Evolutionary conservation across 352 stramenopile species (phyloP).

Genomic region (Globisporangium echinulatum): DNA sequence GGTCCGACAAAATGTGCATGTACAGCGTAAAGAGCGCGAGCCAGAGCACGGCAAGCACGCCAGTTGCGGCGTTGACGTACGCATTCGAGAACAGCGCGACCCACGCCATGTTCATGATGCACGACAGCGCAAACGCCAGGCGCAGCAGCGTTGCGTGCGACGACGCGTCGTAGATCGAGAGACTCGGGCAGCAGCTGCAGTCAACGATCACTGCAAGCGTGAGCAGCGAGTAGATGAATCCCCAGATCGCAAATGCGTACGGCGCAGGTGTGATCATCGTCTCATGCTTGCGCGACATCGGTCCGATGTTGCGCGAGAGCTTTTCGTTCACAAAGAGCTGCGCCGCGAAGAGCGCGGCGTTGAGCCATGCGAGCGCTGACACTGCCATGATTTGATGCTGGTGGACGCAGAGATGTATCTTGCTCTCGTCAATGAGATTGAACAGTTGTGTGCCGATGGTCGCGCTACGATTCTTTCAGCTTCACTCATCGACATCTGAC

Average conservation of each 20-base stretch:
- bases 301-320: constrained; percentile 37
- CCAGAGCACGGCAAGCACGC: constrained; percentile 53
- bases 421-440: too few relatives aligned
- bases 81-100: constrained; percentile 63
- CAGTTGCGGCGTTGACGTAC: constrained; percentile 51
- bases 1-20: constrained; percentile 35
- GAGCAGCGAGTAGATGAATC: constrained; percentile 71
- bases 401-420: too few relatives aligned
- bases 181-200: constrained; percentile 54
- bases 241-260: constrained; percentile 78
- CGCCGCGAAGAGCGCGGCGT: constrained; percentile 53
- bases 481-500: too few relatives aligned
- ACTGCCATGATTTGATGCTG: constrained; percentile 12
- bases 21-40: constrained; percentile 54
- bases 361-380: constrained; percentile 35
- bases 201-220: constrained; percentile 56
- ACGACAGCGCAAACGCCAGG: constrained; percentile 52
- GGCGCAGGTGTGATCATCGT: constrained; percentile 72
- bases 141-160: constrained; percentile 44
- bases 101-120: constrained; percentile 68
- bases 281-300: constrained; percentile 53
- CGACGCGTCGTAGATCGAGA: constrained; percentile 48
- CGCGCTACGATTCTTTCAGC: too few relatives aligned
- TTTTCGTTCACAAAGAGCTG: constrained; percentile 60
- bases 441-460: too few relatives aligned